These are phyloP conservation scores for Dillenia suffruticosa DNA, from an alignment of 164 flowering plant species.

Conservation along the genomic window DNA sequence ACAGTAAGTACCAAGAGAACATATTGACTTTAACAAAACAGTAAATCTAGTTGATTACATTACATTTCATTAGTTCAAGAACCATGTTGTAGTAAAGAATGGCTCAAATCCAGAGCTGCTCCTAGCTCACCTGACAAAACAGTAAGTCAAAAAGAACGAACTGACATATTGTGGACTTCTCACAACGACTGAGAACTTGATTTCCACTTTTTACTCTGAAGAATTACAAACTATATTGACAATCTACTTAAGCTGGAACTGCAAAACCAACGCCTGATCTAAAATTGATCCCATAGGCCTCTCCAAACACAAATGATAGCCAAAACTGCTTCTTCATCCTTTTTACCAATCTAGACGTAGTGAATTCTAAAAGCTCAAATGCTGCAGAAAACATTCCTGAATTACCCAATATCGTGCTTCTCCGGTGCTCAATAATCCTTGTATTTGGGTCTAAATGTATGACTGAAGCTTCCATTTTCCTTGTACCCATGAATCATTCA, in stretches of 20 bases:
- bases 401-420: constrained; percentile 34
- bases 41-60: too few species aligned
- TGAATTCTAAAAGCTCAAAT: constrained; percentile 33
- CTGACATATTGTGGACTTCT: constrained; percentile 10
- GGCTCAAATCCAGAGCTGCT: too few species aligned
- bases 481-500: constrained; percentile 58
- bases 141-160: not conserved
- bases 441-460: constrained; percentile 69
- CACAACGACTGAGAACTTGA: constrained; percentile 46
- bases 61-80: too few species aligned
- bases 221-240: too few species aligned
- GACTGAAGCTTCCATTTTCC: constrained; percentile 51
- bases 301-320: constrained; percentile 19
- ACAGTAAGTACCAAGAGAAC: too few species aligned
- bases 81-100: too few species aligned
- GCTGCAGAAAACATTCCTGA: constrained; percentile 35
- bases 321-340: constrained; percentile 35
- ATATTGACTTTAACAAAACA: too few species aligned
- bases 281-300: constrained; percentile 2
- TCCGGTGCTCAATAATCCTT: constrained; percentile 68
- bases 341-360: constrained; percentile 19
- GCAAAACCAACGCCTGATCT: constrained; percentile 5
- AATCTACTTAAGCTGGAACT: constrained; percentile 41
- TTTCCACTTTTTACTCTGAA: not conserved
- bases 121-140: too few species aligned